Conservation (phyloP, 176 grass and related monocot species). For the Eleusine indica region DNA sequence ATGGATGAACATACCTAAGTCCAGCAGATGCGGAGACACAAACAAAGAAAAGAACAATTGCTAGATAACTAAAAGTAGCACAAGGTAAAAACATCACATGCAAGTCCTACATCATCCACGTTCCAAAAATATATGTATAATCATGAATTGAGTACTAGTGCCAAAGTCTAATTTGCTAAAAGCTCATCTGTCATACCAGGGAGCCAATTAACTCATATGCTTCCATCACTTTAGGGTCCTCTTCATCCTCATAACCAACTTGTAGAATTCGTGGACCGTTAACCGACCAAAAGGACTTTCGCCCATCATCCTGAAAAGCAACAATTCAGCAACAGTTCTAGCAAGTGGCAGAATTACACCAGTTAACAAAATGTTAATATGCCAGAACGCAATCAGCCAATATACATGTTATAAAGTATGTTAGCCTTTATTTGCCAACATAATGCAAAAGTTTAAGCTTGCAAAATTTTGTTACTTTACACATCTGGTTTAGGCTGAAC, state of each 20-base stretch:
- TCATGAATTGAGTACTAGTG: background rate
- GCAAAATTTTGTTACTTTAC: background rate
- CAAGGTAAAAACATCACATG: background rate
- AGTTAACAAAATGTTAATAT: background rate
- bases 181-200: slow-evolving; percentile 57
- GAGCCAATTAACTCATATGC: slow-evolving; percentile 96
- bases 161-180: slow-evolving; percentile 3
- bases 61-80: background rate
- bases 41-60: background rate
- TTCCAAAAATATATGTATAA: background rate
- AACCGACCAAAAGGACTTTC: slow-evolving; percentile 81
- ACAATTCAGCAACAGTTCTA: slow-evolving; percentile 1
- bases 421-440: background rate
- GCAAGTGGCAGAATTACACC: background rate
- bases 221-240: slow-evolving; percentile 90
- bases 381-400: background rate
- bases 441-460: background rate
- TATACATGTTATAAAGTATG: background rate
- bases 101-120: background rate
- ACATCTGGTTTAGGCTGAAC: background rate
- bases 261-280: slow-evolving; percentile 87
- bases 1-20: background rate
- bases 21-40: background rate
- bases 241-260: slow-evolving; percentile 93
- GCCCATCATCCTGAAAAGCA: slow-evolving; percentile 72